Evolutionary conservation across 1,139 yeast species (phyloP), one percentile per base, ranked within the genome.

Genomic region (Schwanniomyces etchellsii): DNA sequence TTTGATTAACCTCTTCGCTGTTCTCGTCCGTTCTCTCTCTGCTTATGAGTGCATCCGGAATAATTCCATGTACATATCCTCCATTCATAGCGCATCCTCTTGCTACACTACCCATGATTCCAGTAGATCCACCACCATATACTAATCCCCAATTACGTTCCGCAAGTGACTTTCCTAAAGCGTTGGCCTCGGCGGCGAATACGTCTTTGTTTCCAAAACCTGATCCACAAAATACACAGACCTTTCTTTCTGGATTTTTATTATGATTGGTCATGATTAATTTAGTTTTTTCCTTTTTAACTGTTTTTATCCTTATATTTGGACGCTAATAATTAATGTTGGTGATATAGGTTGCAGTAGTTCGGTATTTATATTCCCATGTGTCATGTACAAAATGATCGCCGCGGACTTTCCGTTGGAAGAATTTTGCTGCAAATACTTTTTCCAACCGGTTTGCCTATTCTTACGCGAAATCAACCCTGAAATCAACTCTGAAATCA

Each of bases 61-160:
- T 85, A 44, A 86, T 74, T 5, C 96, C 96, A 44, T 82, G 89
- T 28, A 85, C 95, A 36, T 77, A 72, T 2, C 91, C 94, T 16
- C 79, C 81, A 30, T 60, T 62, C 5, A 74, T 54, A 32, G 81
- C 77, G 35, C 83, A 76, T 0, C 86, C 72, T 37, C 74, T 70
- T n/a, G 95, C 95, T 32, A 85, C 76, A 3, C 77, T 66, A 2
- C 96, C 96, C 95, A 85, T 88, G 33, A 85, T 56, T 4, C 94
- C 91, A 2, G 84, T 80, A 17, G 91, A 78, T 13, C 96, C 96
- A 26, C 96, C 96, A 20, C 96, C 96, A 47, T 86, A 86, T 5
- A 86, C 94, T 29, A 86, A 62, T 3, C 88, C 88, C 79, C 86
- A 82, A 35, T 71, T 65, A 35, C 66, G 64, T 17, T 57, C 48